Evolutionary conservation across 2,329 filamentous ascomycete species (phyloP), one percentile per base, ranked within the genome.

Genomic region (Proliferodiscus dingleyae): DNA sequence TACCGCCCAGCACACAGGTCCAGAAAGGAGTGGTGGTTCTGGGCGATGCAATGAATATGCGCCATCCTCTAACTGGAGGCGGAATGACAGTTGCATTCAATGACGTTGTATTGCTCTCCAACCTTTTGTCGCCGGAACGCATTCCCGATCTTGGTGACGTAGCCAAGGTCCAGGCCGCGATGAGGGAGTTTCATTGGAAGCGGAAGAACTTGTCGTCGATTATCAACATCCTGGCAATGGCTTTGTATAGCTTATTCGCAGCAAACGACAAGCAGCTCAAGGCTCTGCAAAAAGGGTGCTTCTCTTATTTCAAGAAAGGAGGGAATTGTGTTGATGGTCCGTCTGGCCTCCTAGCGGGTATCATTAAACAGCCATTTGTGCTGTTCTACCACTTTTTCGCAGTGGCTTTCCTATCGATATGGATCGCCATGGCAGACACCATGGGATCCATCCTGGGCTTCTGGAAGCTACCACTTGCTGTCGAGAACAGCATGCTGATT

Each of bases 11-110:
- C 1, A 69, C 68, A 36, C 86, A 85, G 49, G 85, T 87, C 62
- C 77, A 78, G 9, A 78, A 81, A 1, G 88, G 88, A 3, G 70
- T 95, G 49, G 75, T 95, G 39, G 72, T 98, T 28, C 76, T 97
- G 7, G 93, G 93, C 48, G 93, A 98, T 64, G 91, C 93, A 11
- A 84, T 95, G 76, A 98, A 98, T 72, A 98, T 98, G 93, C 87
- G 93, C n/a, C 93, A 98, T 68, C 93, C 93, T 2, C 76, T 98
- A 10, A 98, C 93, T 0, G 93, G 93, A 43, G 93, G 93, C 55
- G 93, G 93, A 58, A 98, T 98, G 93, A 97, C 91, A 0, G 93
- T 97, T 2, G 93, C 89, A 1, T 86, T 98, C 67, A 95, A 91
- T 69, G 93, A 98, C 62, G 90, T 87, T 1, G 77, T 93, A 9